Conservation (phyloP, 768 basidiomycete genomes). For the Pleurotus ostreatus region DNA sequence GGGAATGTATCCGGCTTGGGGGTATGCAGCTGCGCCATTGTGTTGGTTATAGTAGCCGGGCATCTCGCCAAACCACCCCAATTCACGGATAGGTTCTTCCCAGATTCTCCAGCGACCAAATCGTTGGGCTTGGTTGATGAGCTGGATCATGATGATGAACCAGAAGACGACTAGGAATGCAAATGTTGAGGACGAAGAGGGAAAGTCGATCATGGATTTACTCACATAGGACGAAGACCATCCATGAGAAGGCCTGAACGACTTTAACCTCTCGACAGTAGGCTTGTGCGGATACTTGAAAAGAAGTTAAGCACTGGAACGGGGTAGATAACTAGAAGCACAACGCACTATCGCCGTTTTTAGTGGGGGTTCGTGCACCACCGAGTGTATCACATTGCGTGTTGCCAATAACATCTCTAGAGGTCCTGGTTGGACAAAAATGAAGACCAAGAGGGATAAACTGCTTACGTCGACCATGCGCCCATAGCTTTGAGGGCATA, state of each 20-base stretch:
- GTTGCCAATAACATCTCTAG: slow-evolving; percentile 66
- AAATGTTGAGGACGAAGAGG: background rate
- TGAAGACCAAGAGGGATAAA: slow-evolving; percentile 2
- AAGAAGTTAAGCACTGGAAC: slow-evolving; percentile 8
- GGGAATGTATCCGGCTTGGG: slow-evolving; percentile 26
- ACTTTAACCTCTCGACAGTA: slow-evolving; percentile 82
- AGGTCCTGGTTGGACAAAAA: background rate
- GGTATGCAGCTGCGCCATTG: slow-evolving; percentile 22
- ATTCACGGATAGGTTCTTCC: slow-evolving; percentile 57
- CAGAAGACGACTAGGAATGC: slow-evolving; percentile 33
- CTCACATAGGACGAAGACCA: slow-evolving; percentile 44
- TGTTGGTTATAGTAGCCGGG: slow-evolving; percentile 56
- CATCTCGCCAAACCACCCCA: slow-evolving; percentile 75
- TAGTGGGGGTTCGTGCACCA: slow-evolving; percentile 42
- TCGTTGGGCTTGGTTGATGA: slow-evolving; percentile 51
- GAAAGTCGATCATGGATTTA: background rate
- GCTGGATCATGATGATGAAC: slow-evolving; percentile 50
- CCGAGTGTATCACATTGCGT: slow-evolving; percentile 54
- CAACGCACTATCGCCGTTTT: slow-evolving; percentile 49
- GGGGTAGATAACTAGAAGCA: background rate
- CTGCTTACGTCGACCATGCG: slow-evolving; percentile 65
- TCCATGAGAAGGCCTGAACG: slow-evolving; percentile 77
- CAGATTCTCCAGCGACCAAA: slow-evolving; percentile 54
- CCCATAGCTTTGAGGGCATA: slow-evolving; percentile 47
- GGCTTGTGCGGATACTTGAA: slow-evolving; percentile 46